Base-by-base conservation (phyloP, 2,329 filamentous ascomycete species). In the Aspergillus puulaauensis region DNA sequence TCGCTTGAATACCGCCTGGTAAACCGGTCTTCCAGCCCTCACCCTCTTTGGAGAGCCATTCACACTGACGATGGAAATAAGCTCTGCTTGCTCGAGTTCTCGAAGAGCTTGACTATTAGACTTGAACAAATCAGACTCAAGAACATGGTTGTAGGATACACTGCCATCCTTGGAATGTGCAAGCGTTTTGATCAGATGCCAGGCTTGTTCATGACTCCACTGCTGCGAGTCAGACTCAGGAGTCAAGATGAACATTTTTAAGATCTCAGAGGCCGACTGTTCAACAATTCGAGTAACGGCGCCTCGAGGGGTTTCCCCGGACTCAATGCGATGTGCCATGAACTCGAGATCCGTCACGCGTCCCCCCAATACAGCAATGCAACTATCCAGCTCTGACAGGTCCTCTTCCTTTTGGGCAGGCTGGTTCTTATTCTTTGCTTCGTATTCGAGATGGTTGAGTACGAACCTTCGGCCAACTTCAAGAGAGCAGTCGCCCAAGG, bases 261-360 rank as follows among this genome's bases (percentile, higher is more conserved):
- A 79, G 48, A 98, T 93, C 70, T 98, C 95, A 0, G 90, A 90
- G 0, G 92, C 90, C 17, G 89, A 90, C 70, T 96, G 91, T 54
- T 91, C 87, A 54, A 96, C 89, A 61, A 99, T 98, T 63, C 96
- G 92, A 21, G 86, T 81, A 2, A 97, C 88, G 3, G 95, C 95
- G 64, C 78, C 83, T 62, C 82, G 83, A 0, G 95, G 95, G 2
- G 83, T 89, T 72, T 97, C 92, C 15, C 95, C 93, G 1, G 89
- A 86, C 75, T 91, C 91, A 66, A 99, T 89, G 17, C 95, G 85
- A 37, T 93, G 86, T n/a, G 93, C 90, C 44, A 99, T 85, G 69
- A 95, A 96, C 70, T 98, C 93, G 19, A 99, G 86, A 69, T 99
- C 95, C 0, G 92, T 96, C n/a, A 99, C 82, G 3, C 95, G 90